These are phyloP conservation scores for Debaryomyces sp. DNA, from an alignment of 1,139 yeast genomes.

Conservation along the genomic window DNA sequence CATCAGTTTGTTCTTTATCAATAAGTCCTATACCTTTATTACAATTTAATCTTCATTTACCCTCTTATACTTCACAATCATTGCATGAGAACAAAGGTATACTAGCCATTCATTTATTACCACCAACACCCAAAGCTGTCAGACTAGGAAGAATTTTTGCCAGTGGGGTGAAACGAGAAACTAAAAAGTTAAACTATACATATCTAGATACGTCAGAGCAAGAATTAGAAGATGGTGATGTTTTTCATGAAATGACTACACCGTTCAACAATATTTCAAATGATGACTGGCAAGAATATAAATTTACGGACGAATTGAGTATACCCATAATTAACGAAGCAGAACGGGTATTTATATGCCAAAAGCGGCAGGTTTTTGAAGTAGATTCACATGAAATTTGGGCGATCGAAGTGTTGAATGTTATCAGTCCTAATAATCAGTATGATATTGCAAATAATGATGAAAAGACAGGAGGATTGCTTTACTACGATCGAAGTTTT, in stretches of 20 bases:
- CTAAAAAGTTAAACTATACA: conserved; percentile 14
- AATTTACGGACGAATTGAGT: conserved; percentile 22
- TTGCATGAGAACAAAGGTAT: conserved; percentile 52
- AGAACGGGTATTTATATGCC: conserved; percentile 67
- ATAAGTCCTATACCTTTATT: conserved; percentile 72
- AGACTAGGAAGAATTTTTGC: conserved; percentile 62
- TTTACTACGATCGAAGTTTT: conserved; percentile 66
- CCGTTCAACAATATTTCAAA: conserved; percentile 46
- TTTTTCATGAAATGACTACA: conserved; percentile 49
- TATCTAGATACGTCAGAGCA: conserved; percentile 15
- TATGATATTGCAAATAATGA: conserved; percentile 17
- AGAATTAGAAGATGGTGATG: conserved; percentile 36
- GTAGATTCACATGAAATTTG: conserved; percentile 88
- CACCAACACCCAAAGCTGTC: conserved; percentile 57
- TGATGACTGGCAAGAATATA: conserved; percentile 29
- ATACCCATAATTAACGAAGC: conserved; percentile 65
- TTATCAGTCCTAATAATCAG: conserved; percentile 33
- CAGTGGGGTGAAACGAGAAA: conserved; percentile 48
- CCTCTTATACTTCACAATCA: conserved; percentile 72
- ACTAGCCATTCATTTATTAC: conserved; percentile 76
- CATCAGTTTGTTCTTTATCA: conserved; percentile 79
- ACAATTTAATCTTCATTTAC: conserved; percentile 81
- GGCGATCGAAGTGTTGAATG: conserved; percentile 70
- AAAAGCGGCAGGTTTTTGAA: conserved; percentile 51
- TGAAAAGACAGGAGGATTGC: conserved; percentile 54